Base-by-base conservation (phyloP, 768 basidiomycete species). In the Chalciporus chontae region DNA sequence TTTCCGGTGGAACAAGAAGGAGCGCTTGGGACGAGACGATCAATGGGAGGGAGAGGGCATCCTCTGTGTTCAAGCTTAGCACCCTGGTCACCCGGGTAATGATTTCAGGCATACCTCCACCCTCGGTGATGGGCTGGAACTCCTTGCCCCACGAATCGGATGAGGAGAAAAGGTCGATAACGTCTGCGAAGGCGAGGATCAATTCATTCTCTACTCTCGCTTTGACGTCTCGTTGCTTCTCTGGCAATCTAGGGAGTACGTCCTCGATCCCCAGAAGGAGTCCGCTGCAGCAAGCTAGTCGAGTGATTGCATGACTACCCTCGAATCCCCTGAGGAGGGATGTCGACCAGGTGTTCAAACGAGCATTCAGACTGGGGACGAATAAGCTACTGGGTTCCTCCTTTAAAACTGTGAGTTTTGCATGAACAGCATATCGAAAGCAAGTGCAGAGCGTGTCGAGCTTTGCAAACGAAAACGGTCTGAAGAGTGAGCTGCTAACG, bases 101-200 rank as follows among this genome's bases (percentile, higher is more conserved):
- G 36, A 27, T 47, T 10, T n/a, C 51, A 49, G 7, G 45, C 67
- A 69, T 69, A 62, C 70, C 69, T 50, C 55, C 71, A 59, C 69
- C 74, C 55, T 77, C 74, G 6, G 73, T 69, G 15, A 71, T 70
- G n/a, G 78, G 76, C 49, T 75, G 74, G 60, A 88, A 89, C 57
- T 90, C 86, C 45, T 73, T 77, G 60, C 84, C 81, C 87, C 87
- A 89, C 14, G 71, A 72, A 41, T 63, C 66, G 5, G 71, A 67
- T 7, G 61, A 62, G 15, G 61, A 57, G 53, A 84, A 81, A 10
- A 76, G 67, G 56, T 90, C 87, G 63, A 90, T 78, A 19, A 85
- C 77, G 61, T 90, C 87, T 8, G 89, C 87, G 23, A 89, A 71
- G 3, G 85, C 79, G 23, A 91, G 71, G 26, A 90, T 71, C 21